Evolutionary conservation across 169 alveolate species (phyloP), one percentile per base, ranked within the genome.

Genomic region (Eimeria necatrix): DNA sequence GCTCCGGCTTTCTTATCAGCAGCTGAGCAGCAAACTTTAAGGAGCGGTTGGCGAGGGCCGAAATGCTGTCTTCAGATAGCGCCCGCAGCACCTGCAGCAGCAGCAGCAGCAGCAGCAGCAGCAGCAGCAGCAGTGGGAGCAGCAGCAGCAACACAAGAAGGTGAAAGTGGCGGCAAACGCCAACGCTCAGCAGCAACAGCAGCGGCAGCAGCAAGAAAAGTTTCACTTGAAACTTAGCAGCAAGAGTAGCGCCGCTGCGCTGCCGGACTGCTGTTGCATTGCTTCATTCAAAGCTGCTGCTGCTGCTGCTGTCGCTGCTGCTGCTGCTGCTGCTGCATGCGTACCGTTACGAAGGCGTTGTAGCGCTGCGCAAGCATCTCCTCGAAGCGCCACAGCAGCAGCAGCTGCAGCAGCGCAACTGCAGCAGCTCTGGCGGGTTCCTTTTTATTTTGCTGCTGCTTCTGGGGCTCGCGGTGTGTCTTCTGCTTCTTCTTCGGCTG

Each of bases 241-340:
- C 24, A 12, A 71, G 18, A 24, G 9, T 24, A 9, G 52, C 26
- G 84, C 56, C 14, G 84, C 84, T 73, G 24, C 84, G 49, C 84
- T 41, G 56, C 84, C 26, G 53, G 20, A 10, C 49, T 73, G 56
- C 84, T 73, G 53, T 18, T 73, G 84, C 20, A 49, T 18, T 73
- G 84, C 53, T n/a, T 1, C 84, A n/a, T 32, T 8, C 26, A 14
- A 7, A n/a, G n/a, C 84, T 73, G 84, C 53, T 9, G 52, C 51
- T 73, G 84, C 8, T 12, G 59, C 60, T 14, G 10, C 85, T 68
- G 20, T 3, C 26, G 26, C 3, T 53, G 56, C 53, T 71, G 83
- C 83, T 71, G 52, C 83, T 32, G 83, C 83, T 73, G 84, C 84
- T 73, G 84, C 52, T 73, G 84, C 84, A n/a, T 24, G 22, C 20